Percentiles rank a stretch among this genome's conserved stretches.
Conservation (phyloP, 2,329 filamentous ascomycete species). For the Hypomyces perniciosus region DNA sequence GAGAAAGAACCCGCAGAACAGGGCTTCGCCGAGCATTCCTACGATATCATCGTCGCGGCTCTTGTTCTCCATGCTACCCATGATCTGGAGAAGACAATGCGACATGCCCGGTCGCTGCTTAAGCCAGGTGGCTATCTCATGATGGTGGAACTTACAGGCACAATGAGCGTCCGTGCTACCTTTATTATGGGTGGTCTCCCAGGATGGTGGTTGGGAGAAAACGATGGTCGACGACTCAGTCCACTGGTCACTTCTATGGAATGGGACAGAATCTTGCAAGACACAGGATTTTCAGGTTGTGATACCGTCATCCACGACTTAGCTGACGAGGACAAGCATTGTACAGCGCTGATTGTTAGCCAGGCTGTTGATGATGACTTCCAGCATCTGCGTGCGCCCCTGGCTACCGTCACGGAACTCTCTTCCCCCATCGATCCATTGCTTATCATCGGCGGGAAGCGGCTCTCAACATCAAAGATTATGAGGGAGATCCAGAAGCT, state of each 20-base stretch:
- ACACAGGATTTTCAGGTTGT: background rate
- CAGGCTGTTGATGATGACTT: background rate
- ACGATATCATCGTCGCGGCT: slow-evolving; percentile 18
- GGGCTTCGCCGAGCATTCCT: slow-evolving; percentile 12
- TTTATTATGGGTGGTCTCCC: slow-evolving; percentile 6
- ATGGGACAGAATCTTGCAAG: background rate
- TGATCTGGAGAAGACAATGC: background rate
- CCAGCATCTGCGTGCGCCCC: too few relatives aligned
- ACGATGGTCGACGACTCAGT: background rate
- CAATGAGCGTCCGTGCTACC: background rate
- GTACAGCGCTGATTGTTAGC: background rate
- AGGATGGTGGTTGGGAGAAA: background rate
- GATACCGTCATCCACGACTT: background rate
- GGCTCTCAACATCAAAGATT: too few relatives aligned
- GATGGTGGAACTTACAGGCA: slow-evolving; percentile 7
- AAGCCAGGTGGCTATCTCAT: slow-evolving; percentile 12
- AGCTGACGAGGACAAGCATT: background rate
- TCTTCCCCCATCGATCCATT: too few relatives aligned
- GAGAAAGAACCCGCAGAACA: slow-evolving; percentile 11
- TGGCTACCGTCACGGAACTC: too few relatives aligned
- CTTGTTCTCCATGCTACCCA: slow-evolving; percentile 7
- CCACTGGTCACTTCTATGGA: background rate
- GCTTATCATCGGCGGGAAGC: too few relatives aligned
- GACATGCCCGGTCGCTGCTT: slow-evolving; percentile 10
- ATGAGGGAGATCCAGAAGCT: too few relatives aligned